Evolutionary conservation across 2,329 filamentous ascomycete species (phyloP), one percentile per base, ranked within the genome.

Genomic region (Aaosphaeria pasadenensis): DNA sequence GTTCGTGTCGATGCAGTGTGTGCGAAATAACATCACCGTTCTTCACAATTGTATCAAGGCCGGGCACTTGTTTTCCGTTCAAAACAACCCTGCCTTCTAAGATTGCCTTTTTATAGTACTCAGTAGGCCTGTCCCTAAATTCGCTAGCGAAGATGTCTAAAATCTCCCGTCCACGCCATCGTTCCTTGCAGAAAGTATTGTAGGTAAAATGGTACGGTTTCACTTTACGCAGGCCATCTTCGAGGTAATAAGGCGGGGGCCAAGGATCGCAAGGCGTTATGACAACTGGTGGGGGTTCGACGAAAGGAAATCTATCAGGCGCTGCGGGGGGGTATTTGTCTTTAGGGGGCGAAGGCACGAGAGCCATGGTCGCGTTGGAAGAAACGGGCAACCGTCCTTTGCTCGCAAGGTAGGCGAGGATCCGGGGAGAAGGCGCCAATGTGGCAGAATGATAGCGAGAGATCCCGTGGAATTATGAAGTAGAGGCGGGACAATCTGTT

Each of bases 11-110:
- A 70, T 99, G 94, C 51, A 95, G 80, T 4, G 91, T 96, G 71
- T 99, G 94, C 7, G 89, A 92, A 46, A 99, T 86, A 47, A 95
- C 75, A 64, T 96, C 88, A 54, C 94, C 94, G 64, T 99, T 97
- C 62, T 86, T 86, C 44, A 97, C 78, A 38, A 87, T 75, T 46
- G 90, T 85, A 54, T 86, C 75, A 2, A 86, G 82, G 5, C 76
- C 75, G 0, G 82, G 78, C 4, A 89, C 84, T 17, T 71, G 72
- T 59, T 89, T 84, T 45, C 88, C 87, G 69, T 96, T 94, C 59
- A 97, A 81, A 31, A 82, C 80, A 43, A 99, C 90, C 51, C 82
- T 80, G 38, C 94, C 94, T 3, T 77, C 77, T 64, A 88, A 81
- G 71, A 99, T 95, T 44, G 92, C 89, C 57, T 85, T 75, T 73